Evolutionary conservation across 2,329 filamentous ascomycete genomes (phyloP).

Genomic region (Botrytis tulipae): DNA sequence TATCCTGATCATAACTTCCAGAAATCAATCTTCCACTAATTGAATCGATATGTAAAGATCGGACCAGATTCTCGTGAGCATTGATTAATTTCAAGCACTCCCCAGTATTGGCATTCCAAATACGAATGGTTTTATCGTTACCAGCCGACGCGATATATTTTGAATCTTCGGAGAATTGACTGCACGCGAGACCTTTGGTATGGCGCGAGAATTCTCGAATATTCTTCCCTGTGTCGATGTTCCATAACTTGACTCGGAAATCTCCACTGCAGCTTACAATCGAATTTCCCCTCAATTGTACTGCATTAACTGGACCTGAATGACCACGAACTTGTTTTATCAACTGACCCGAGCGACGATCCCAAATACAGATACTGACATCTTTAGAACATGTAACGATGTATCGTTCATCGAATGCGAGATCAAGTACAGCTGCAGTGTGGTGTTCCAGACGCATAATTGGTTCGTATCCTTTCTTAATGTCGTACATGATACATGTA

Average conservation of each 20-base stretch:
- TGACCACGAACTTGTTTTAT: constrained; percentile 82
- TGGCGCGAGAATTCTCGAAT: constrained; percentile 89
- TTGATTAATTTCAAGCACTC: constrained; percentile 76
- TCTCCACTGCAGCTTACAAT: constrained; percentile 94
- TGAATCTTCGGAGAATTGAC: constrained; percentile 95
- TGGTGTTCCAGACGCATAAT: constrained; percentile 77
- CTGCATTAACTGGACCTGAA: constrained; percentile 89
- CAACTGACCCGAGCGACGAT: constrained; percentile 72
- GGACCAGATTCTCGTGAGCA: constrained; percentile 82
- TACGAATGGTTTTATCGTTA: constrained; percentile 92
- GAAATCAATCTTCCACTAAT: constrained; percentile 83
- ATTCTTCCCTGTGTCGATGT: constrained; percentile 81
- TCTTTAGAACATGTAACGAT: constrained; percentile 99
- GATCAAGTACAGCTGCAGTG: constrained; percentile 84
- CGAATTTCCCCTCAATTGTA: constrained; percentile 89
- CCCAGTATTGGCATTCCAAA: constrained; percentile 92
- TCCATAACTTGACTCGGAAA: constrained; percentile 92
- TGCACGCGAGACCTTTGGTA: constrained; percentile 90
- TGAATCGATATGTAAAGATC: constrained; percentile 86
- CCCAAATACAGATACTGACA: constrained; percentile 90
- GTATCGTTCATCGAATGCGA: constrained; percentile 87
- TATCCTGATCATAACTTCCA: constrained; percentile 91
- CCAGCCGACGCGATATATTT: constrained; percentile 89
- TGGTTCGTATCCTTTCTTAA: constrained; percentile 74
- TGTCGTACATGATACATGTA: constrained; percentile 87